These are phyloP conservation scores for Warburgia ugandensis DNA, from an alignment of 164 flowering plant genomes.

Conservation along the genomic window DNA sequence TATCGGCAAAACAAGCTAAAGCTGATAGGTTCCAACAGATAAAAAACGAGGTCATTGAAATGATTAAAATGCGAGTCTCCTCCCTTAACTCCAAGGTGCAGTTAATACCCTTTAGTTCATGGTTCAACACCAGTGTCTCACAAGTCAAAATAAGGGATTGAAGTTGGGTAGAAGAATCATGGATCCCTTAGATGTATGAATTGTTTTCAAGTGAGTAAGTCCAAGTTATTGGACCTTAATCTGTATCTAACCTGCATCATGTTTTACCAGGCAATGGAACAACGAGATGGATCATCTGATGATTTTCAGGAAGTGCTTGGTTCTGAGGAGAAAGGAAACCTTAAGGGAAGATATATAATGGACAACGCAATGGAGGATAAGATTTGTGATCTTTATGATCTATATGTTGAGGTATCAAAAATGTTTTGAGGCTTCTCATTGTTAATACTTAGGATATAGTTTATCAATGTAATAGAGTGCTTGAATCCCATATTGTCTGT, in stretches of 20 bases:
- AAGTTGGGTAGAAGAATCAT: too few species aligned
- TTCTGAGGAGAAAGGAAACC: constrained; percentile 46
- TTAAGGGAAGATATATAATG: constrained; percentile 48
- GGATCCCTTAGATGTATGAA: too few species aligned
- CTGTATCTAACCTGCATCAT: too few species aligned
- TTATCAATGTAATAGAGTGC: neutral
- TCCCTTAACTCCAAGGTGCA: constrained; percentile 59
- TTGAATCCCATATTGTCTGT: neutral
- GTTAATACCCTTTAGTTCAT: too few species aligned
- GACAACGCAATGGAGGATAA: constrained; percentile 80
- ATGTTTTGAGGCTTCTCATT: neutral
- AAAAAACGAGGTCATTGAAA: constrained; percentile 74
- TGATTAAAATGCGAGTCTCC: constrained; percentile 45
- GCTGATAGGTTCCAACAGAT: constrained; percentile 62
- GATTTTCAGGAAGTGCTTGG: constrained; percentile 54
- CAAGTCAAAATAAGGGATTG: too few species aligned
- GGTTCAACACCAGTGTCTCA: too few species aligned
- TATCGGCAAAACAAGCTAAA: constrained; percentile 76
- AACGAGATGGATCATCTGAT: constrained; percentile 53
- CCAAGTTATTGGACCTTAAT: too few species aligned
- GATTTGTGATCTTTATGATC: constrained; percentile 90
- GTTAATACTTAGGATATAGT: neutral
- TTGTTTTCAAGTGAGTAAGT: too few species aligned
- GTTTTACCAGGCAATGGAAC: constrained; percentile 43
- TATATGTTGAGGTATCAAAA: constrained; percentile 67